Evolutionary conservation across 2,329 filamentous ascomycete species (phyloP).

Genomic region (Dactylellina haptotyla): DNA sequence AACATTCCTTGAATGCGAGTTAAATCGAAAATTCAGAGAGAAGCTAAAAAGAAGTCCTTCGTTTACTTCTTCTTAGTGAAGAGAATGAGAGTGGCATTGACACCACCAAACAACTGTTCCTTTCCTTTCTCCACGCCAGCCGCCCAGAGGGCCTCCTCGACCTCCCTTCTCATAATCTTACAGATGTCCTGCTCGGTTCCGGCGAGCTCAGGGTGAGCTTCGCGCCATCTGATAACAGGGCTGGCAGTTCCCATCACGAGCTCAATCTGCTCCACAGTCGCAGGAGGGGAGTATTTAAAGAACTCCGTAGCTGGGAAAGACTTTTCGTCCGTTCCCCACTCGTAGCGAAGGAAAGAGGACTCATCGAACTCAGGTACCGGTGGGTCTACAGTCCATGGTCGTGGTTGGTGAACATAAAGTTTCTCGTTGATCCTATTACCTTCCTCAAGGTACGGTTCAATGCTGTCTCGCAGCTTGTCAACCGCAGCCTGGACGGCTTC

Average conservation of each 20-base stretch:
- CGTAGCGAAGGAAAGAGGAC: slow-evolving; percentile 61
- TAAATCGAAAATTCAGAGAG: too few relatives aligned
- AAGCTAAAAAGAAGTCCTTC: background rate
- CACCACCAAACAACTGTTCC: background rate
- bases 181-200: slow-evolving; percentile 63
- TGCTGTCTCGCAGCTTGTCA: slow-evolving; percentile 60
- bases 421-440: slow-evolving; percentile 57
- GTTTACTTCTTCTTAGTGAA: background rate
- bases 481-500: slow-evolving; percentile 63
- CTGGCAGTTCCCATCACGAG: slow-evolving; percentile 62
- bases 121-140: slow-evolving; percentile 1
- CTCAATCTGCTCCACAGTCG: slow-evolving; percentile 61
- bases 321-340: slow-evolving; percentile 62
- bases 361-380: slow-evolving; percentile 62
- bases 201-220: slow-evolving; percentile 63
- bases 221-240: slow-evolving; percentile 63
- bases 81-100: slow-evolving; percentile 10
- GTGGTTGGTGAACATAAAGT: slow-evolving; percentile 8
- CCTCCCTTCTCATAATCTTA: slow-evolving; percentile 57
- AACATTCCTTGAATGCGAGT: too few relatives aligned
- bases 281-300: slow-evolving; percentile 55
- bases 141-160: background rate
- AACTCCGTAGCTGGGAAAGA: slow-evolving; percentile 57
- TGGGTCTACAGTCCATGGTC: slow-evolving; percentile 66
- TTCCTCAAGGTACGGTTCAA: slow-evolving; percentile 62